These are phyloP conservation scores for Ambrosia trifida DNA, from an alignment of 129 eudicot genomes.

Conservation along the genomic window DNA sequence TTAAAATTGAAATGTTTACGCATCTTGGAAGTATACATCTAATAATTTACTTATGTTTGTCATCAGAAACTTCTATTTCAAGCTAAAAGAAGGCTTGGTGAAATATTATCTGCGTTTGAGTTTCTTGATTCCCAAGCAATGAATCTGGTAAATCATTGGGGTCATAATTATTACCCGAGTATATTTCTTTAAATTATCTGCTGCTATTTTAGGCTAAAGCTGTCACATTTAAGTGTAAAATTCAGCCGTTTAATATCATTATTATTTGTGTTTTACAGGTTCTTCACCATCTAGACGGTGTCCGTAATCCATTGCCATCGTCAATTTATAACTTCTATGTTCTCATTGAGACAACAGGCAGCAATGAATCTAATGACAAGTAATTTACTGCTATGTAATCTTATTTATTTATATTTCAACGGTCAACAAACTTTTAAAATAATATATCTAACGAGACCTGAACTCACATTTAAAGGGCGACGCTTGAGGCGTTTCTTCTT, in stretches of 20 bases:
- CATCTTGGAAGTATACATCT: neutral
- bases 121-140: constrained; percentile 82
- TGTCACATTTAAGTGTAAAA: neutral
- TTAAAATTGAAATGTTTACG: neutral
- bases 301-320: constrained; percentile 88
- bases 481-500: constrained; percentile 86
- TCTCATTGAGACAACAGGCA: constrained; percentile 97
- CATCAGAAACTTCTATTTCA: constrained; percentile 70
- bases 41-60: constrained; percentile 13
- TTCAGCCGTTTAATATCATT: neutral
- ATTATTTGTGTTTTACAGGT: constrained; percentile 49
- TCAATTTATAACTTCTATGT: constrained; percentile 76
- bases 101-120: constrained; percentile 94
- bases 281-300: constrained; percentile 74
- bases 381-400: constrained; percentile 32
- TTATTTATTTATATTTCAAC: neutral
- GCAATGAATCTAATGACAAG: constrained; percentile 89
- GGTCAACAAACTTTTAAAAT: neutral
- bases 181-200: neutral
- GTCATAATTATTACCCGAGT: neutral
- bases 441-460: neutral
- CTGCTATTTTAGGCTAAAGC: constrained; percentile 9
- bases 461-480: constrained; percentile 58
- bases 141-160: constrained; percentile 60
- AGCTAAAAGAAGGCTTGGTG: constrained; percentile 90